Evolutionary conservation across 2,329 filamentous ascomycete genomes (phyloP).

Genomic region (Xylariaceae sp.): DNA sequence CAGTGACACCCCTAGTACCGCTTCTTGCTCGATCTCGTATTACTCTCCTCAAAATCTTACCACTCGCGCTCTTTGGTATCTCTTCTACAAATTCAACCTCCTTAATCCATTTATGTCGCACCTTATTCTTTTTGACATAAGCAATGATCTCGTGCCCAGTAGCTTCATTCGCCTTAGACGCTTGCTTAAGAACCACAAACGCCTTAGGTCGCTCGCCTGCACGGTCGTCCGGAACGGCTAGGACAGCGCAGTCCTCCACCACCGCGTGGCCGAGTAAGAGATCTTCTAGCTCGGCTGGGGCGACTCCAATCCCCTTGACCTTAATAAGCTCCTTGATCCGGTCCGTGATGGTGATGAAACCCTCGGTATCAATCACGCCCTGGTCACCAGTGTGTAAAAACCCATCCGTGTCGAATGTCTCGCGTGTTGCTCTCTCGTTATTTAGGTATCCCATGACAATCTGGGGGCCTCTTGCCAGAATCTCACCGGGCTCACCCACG

Average conservation of each 20-base stretch:
- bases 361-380: conserved; percentile 60
- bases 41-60: conserved; percentile 64
- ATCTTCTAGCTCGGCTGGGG: conserved; percentile 69
- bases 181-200: conserved; percentile 56
- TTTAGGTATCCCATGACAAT: conserved; percentile 57
- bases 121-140: conserved; percentile 60
- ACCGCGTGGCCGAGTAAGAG: conserved; percentile 61
- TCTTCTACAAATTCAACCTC: conserved; percentile 56
- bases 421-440: conserved; percentile 45
- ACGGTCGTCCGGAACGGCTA: conserved; percentile 59
- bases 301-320: conserved; percentile 67
- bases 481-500: conserved; percentile 57
- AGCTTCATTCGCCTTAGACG: conserved; percentile 30
- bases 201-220: conserved; percentile 63
- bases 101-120: conserved; percentile 60
- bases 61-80: conserved; percentile 66
- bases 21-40: conserved; percentile 50
- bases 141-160: conserved; percentile 49
- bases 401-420: conserved; percentile 46
- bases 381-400: conserved; percentile 61
- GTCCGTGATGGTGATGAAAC: conserved; percentile 63
- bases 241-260: conserved; percentile 63
- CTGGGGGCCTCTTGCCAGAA: conserved; percentile 54
- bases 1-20: conserved; percentile 33
- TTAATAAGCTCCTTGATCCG: conserved; percentile 74